These are phyloP conservation scores for Carex scoparia DNA, from an alignment of 176 grass and related monocot genomes.

Conservation along the genomic window DNA sequence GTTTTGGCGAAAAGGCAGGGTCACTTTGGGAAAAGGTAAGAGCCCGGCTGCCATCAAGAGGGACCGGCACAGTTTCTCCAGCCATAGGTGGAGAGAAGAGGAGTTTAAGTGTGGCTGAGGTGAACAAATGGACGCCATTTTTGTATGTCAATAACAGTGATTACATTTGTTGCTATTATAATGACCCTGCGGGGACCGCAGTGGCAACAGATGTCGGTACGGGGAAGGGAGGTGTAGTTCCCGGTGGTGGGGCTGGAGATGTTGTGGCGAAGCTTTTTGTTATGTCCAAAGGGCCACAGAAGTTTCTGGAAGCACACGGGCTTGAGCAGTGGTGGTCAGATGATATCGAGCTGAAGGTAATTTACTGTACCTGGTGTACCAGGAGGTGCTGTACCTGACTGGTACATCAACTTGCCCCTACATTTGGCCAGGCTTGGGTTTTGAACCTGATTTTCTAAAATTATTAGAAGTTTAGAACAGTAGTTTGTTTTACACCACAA, in stretches of 20 bases:
- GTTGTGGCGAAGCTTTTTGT: slow-evolving; percentile 49
- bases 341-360: slow-evolving; percentile 58
- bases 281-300: slow-evolving; percentile 66
- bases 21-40: slow-evolving; percentile 48
- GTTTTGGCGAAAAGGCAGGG: slow-evolving; percentile 56
- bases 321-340: slow-evolving; percentile 87
- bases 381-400: neutral
- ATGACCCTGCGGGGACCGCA: slow-evolving; percentile 39
- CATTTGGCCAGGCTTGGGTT: neutral
- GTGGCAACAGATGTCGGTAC: slow-evolving; percentile 18
- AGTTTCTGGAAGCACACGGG: slow-evolving; percentile 68
- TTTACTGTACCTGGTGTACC: neutral
- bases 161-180: slow-evolving; percentile 91
- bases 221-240: slow-evolving; percentile 22
- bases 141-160: slow-evolving; percentile 87
- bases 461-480: neutral
- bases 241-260: slow-evolving; percentile 27
- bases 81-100: slow-evolving; percentile 31
- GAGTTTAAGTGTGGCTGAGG: slow-evolving; percentile 13
- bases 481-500: neutral
- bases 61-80: slow-evolving; percentile 16
- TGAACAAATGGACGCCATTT: slow-evolving; percentile 65
- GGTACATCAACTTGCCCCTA: neutral
- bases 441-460: neutral
- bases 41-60: slow-evolving; percentile 39